Base-by-base conservation (phyloP, 805 yeast species). In the Candida easanensis region DNA sequence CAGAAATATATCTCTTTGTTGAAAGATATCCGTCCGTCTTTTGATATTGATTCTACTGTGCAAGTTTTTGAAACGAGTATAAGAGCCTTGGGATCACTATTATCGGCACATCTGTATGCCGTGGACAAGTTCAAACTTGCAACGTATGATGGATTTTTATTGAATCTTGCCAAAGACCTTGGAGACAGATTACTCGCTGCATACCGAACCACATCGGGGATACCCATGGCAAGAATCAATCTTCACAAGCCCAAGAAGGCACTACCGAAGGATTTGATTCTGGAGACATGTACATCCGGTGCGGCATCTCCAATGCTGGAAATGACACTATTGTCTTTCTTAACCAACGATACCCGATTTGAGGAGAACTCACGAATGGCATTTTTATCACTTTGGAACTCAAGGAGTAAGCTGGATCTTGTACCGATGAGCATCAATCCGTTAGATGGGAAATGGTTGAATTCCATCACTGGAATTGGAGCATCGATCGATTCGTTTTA, bases 401-500 rank as follows among this genome's bases (percentile, higher is more conserved):
- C 80, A 2, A 68, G 90, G 46, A 75, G 85, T 42, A 53, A 62
- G 2, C 58, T 85, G 13, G 79, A 85, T 50, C 66, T 91, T 22
- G 54, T 91, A 13, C 95, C 96, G 2, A 84, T 85, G 87, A 73
- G 90, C 0, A 68, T 89, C 4, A 81, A 83, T 47, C 83, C 90
- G 0, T 54, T 69, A 1, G 63, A 70, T 0, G 78, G 80, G 27
- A 56, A 60, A 30, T 80, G 87, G 79, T 63, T 69, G 32, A 83
- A 83, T 43, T 60, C 73, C 0, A 63, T 80, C 32, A 78, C 93
- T 0, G 96, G 97, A 0, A 73, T 86, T 9, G 97, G 98, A 2
- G 97, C 97, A 0, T 84, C 95, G 2, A 77, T 88, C 14, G 98
- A 90, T 62, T 88, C 96, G 0, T 87, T 87, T 56, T 90, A 83